These are phyloP conservation scores for Prorocentrum cordatum DNA, from an alignment of 169 alveolate genomes.

Conservation along the genomic window DNA sequence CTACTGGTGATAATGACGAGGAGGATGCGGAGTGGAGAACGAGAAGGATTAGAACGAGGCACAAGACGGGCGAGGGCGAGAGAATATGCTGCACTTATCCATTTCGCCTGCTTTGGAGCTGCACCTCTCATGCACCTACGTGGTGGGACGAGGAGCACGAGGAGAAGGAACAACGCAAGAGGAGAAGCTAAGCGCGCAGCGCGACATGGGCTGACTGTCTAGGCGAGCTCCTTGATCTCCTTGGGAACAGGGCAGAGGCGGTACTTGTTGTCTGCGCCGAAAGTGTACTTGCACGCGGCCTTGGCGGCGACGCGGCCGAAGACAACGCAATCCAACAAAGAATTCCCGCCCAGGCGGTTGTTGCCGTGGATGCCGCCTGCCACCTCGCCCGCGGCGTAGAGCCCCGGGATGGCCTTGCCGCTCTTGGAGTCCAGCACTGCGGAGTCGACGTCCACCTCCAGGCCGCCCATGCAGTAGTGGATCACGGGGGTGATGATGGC, in stretches of 20 bases:
- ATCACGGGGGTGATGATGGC: slow-evolving; percentile 74
- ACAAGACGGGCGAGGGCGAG: too few relatives aligned
- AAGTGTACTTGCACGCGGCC: slow-evolving; percentile 16
- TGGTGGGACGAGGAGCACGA: too few relatives aligned
- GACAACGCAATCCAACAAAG: slow-evolving; percentile 74
- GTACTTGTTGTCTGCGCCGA: slow-evolving; percentile 22
- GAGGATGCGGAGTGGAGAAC: too few relatives aligned
- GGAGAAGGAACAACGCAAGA: too few relatives aligned
- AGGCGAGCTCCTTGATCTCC: slow-evolving; percentile 63
- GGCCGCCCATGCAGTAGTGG: slow-evolving; percentile 75
- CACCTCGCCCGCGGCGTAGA: slow-evolving; percentile 75
- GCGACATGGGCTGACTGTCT: too few relatives aligned
- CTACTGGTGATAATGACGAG: too few relatives aligned
- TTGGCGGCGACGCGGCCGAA: slow-evolving; percentile 75
- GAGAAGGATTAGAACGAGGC: too few relatives aligned
- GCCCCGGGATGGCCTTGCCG: slow-evolving; percentile 73
- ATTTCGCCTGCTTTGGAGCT: too few relatives aligned
- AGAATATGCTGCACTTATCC: too few relatives aligned
- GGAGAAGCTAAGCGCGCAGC: too few relatives aligned
- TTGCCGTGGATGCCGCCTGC: slow-evolving; percentile 77
- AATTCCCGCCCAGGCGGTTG: slow-evolving; percentile 74
- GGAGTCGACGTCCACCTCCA: slow-evolving; percentile 70
- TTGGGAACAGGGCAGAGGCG: slow-evolving; percentile 46
- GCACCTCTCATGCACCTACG: too few relatives aligned
- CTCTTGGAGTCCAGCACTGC: slow-evolving; percentile 56